Evolutionary conservation across 805 yeast genomes (phyloP).

Genomic region (Diddensiella transvaalensis): DNA sequence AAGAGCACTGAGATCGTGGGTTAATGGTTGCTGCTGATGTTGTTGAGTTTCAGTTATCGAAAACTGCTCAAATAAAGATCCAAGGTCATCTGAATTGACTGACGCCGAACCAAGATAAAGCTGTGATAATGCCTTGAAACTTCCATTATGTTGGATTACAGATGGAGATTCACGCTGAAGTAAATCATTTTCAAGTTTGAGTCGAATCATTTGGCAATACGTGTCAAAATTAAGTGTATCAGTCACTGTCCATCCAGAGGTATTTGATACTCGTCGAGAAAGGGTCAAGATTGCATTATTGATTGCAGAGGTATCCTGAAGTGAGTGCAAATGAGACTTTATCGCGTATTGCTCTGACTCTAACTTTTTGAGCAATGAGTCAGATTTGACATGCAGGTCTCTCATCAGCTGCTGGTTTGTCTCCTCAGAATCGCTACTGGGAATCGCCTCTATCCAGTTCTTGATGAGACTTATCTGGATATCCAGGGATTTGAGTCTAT

Average conservation of each 20-base stretch:
- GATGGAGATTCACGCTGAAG: neutral
- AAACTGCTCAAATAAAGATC: neutral
- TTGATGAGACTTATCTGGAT: constrained; percentile 10
- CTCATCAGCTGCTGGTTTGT: no score
- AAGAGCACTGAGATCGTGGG: neutral
- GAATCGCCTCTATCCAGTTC: constrained; percentile 6
- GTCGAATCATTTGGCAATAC: constrained; percentile 13
- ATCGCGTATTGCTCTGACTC: constrained; percentile 12
- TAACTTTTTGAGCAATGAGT: constrained; percentile 6
- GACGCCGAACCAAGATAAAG: neutral
- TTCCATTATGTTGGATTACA: neutral
- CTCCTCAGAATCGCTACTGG: constrained; percentile 1
- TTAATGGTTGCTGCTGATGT: neutral
- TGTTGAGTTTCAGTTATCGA: neutral
- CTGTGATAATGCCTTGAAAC: neutral
- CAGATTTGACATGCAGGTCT: constrained; percentile 2
- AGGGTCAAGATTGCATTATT: constrained; percentile 9
- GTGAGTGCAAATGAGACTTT: constrained; percentile 1
- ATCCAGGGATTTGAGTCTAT: constrained; percentile 9
- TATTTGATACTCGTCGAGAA: constrained; percentile 16
- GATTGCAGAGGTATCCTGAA: constrained; percentile 6
- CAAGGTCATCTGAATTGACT: neutral
- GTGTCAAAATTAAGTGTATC: constrained; percentile 17
- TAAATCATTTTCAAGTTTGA: constrained; percentile 7
- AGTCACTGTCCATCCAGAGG: constrained; percentile 21